phyloP scores from a whole-genome alignment of 129 eudicot genomes.

The Flaveria brownii region DNA sequence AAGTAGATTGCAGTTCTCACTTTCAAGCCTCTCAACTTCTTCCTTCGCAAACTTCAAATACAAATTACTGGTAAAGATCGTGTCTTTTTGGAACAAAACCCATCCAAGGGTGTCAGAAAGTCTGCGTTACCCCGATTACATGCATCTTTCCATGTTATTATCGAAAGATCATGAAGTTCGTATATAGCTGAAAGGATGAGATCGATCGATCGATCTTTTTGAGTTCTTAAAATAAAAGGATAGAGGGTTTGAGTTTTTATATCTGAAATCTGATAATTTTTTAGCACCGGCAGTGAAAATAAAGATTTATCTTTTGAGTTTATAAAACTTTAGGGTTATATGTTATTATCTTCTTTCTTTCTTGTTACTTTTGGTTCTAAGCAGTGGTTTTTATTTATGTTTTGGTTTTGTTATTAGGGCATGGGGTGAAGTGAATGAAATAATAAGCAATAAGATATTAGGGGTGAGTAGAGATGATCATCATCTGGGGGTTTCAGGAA shows the following conservation, averaged over 20 bases:
- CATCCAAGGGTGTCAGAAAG: not conserved
- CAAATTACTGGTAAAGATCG: conserved; percentile 54
- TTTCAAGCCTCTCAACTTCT: conserved; percentile 43
- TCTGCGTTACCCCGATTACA: not conserved
- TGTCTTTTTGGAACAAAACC: not conserved
- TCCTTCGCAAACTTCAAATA: conserved; percentile 50
- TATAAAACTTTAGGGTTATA: not conserved
- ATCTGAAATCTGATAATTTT: no score
- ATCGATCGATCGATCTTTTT: no score
- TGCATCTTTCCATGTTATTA: not conserved
- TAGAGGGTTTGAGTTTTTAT: no score
- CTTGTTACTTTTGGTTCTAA: not conserved
- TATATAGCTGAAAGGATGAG: not conserved
- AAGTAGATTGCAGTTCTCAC: conserved; percentile 33
- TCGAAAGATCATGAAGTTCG: not conserved
- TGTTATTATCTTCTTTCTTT: not conserved
- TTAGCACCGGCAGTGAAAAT: no score
- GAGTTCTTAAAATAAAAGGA: no score
- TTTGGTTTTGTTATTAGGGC: conserved; percentile 45
- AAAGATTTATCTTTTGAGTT: no score
- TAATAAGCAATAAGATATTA: conserved; percentile 40
- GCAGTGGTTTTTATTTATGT: not conserved
- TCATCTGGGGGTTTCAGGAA: conserved; percentile 50
- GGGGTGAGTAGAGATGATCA: conserved; percentile 37
- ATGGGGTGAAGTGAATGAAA: conserved; percentile 66